Percentiles rank a stretch among this genome's conserved stretches.
Evolutionary conservation across 2,329 filamentous ascomycete genomes (phyloP).

Genomic region (Aureobasidium subglaciale): DNA sequence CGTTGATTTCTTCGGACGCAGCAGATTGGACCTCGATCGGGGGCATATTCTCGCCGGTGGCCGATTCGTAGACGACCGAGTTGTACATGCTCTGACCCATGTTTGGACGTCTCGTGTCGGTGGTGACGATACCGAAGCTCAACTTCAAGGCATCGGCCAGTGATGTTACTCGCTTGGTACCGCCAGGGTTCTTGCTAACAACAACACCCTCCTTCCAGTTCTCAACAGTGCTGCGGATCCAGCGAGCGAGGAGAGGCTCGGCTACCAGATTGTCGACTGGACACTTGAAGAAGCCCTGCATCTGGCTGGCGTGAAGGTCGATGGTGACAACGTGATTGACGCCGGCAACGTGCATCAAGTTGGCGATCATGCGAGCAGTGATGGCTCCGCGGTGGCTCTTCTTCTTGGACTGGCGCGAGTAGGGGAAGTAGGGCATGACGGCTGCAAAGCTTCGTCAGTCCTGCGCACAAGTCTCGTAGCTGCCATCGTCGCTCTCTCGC

Average conservation of each 20-base stretch:
- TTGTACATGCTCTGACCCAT: conserved; percentile 57
- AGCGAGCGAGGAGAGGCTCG: conserved; percentile 88
- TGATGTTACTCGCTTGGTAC: conserved; percentile 94
- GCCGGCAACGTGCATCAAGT: conserved; percentile 84
- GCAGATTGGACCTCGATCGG: conserved; percentile 17
- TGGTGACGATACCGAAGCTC: conserved; percentile 95
- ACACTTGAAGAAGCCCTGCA: conserved; percentile 98
- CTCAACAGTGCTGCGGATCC: conserved; percentile 83
- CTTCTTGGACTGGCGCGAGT: conserved; percentile 98
- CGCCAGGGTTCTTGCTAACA: conserved; percentile 95
- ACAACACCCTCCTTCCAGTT: conserved; percentile 90
- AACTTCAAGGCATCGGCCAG: conserved; percentile 92
- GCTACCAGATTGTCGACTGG: conserved; percentile 96
- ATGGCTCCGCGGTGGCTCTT: conserved; percentile 95
- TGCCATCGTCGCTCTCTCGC: no score
- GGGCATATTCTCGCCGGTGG: conserved; percentile 19
- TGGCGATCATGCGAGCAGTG: conserved; percentile 93
- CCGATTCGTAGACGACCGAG: conserved; percentile 62
- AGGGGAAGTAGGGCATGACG: conserved; percentile 93
- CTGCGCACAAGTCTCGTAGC: no score
- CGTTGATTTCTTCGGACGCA: conserved; percentile 21
- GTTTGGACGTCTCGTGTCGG: conserved; percentile 53
- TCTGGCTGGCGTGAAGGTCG: conserved; percentile 86
- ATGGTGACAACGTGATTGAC: conserved; percentile 97
- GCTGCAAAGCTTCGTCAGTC: conserved; percentile 43